Percentiles rank a stretch among this genome's conserved stretches.
These are phyloP conservation scores for Groenewaldozyma salmanticensis DNA, from an alignment of 805 yeast genomes.

Conservation along the genomic window DNA sequence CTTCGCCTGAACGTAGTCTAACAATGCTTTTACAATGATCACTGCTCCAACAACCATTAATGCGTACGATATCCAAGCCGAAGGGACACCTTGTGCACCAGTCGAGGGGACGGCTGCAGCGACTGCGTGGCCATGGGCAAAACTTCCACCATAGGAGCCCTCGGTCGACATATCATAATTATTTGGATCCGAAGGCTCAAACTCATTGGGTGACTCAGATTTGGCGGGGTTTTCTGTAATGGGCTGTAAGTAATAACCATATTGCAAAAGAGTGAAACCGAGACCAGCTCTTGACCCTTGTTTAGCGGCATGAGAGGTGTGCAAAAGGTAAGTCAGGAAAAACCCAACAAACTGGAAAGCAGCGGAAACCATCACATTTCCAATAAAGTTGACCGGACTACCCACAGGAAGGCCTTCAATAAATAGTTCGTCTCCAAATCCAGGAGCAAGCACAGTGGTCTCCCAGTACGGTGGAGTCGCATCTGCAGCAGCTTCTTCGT, in stretches of 20 bases:
- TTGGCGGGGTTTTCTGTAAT: constrained; percentile 1
- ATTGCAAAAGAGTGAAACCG: constrained; percentile 71
- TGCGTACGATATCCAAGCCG: constrained; percentile 44
- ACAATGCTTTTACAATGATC: constrained; percentile 54
- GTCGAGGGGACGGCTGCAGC: constrained; percentile 12
- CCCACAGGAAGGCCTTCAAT: constrained; percentile 97
- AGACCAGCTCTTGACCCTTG: constrained; percentile 91
- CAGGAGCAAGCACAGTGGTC: constrained; percentile 70
- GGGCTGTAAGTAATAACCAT: constrained; percentile 46
- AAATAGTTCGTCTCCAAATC: constrained; percentile 72
- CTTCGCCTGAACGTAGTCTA: constrained; percentile 67
- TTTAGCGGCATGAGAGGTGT: constrained; percentile 95
- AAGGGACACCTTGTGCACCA: constrained; percentile 8
- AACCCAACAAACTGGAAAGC: constrained; percentile 93
- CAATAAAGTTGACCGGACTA: constrained; percentile 70
- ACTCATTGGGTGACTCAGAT: constrained; percentile 25
- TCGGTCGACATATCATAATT: constrained; percentile 34
- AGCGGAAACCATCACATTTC: constrained; percentile 85
- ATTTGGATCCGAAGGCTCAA: constrained; percentile 51
- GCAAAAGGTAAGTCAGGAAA: constrained; percentile 77
- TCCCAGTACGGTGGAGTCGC: constrained; percentile 97
- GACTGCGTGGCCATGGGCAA: constrained; percentile 20
- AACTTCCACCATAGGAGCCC: constrained; percentile 13
- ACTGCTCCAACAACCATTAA: constrained; percentile 61
- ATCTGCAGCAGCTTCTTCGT: constrained; percentile 92